Percentiles rank a stretch among this genome's conserved stretches.
phyloP scores from a whole-genome alignment of 2,329 filamentous ascomycete genomes.

The Penicillium sp. region DNA sequence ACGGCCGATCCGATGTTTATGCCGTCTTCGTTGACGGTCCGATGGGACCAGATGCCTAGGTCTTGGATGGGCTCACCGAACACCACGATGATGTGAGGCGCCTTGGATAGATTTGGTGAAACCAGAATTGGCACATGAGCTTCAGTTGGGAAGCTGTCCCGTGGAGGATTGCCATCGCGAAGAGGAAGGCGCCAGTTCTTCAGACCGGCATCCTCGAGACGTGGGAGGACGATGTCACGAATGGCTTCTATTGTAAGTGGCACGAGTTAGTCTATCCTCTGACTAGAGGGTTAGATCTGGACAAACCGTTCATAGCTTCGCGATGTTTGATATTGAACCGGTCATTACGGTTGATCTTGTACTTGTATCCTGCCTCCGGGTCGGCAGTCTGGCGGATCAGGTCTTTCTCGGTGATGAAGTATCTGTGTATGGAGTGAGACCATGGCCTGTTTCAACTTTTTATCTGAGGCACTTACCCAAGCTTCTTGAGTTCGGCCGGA shows the following conservation, averaged over 20 bases:
- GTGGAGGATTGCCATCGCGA: constrained; percentile 31
- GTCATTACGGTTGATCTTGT: constrained; percentile 68
- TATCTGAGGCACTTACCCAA: constrained; percentile 60
- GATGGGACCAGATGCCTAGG: constrained; percentile 71
- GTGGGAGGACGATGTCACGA: constrained; percentile 58
- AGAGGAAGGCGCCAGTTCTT: constrained; percentile 62
- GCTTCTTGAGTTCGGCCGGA: constrained; percentile 61
- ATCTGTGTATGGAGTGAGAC: constrained; percentile 51
- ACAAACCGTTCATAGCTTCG: constrained; percentile 69
- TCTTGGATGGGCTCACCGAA: constrained; percentile 72
- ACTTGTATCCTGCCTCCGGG: constrained; percentile 70
- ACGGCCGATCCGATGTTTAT: constrained; percentile 70
- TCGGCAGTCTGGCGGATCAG: constrained; percentile 69
- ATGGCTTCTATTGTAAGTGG: constrained; percentile 47
- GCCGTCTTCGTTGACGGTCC: constrained; percentile 63
- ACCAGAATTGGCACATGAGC: constrained; percentile 70
- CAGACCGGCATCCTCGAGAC: constrained; percentile 63
- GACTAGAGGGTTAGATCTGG: not conserved
- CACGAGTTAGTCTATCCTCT: not conserved
- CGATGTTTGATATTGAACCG: constrained; percentile 74
- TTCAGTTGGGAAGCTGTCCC: constrained; percentile 31
- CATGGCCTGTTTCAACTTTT: not conserved
- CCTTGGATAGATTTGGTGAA: constrained; percentile 54
- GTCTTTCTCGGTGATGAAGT: constrained; percentile 73
- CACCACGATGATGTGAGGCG: constrained; percentile 67